phyloP scores from a whole-genome alignment of 805 yeast species.

The Ogataea methanolica region DNA sequence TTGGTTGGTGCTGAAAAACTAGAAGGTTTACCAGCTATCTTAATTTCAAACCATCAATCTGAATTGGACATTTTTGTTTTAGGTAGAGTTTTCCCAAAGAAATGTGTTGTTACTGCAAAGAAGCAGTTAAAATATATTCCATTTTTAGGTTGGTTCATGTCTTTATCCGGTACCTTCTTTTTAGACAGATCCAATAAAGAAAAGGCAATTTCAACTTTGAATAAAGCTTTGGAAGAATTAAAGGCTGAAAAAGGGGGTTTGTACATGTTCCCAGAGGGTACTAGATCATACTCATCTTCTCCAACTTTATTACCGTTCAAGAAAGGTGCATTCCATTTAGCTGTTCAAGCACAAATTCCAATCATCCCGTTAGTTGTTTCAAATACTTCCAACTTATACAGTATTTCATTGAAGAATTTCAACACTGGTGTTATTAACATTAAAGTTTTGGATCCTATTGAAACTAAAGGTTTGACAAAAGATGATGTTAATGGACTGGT shows the following conservation, averaged over 20 bases:
- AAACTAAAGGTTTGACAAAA: slow-evolving; percentile 62
- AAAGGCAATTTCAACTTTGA: slow-evolving; percentile 71
- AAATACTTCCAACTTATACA: slow-evolving; percentile 74
- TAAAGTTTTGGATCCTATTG: slow-evolving; percentile 76
- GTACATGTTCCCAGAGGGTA: slow-evolving; percentile 96
- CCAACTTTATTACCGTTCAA: slow-evolving; percentile 82
- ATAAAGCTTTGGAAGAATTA: slow-evolving; percentile 59
- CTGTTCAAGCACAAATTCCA: slow-evolving; percentile 88
- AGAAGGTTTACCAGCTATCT: slow-evolving; percentile 64
- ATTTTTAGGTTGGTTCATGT: slow-evolving; percentile 96
- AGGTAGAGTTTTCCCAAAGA: slow-evolving; percentile 81
- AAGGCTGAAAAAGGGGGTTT: slow-evolving; percentile 64
- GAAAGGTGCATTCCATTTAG: slow-evolving; percentile 97
- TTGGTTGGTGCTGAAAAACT: slow-evolving; percentile 63
- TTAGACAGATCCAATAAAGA: slow-evolving; percentile 76
- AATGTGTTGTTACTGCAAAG: slow-evolving; percentile 91
- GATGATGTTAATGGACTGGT: slow-evolving; percentile 66
- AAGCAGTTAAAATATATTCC: slow-evolving; percentile 80
- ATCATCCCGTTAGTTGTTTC: slow-evolving; percentile 84
- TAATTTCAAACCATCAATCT: slow-evolving; percentile 87
- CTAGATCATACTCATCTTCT: slow-evolving; percentile 71
- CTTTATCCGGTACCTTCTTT: slow-evolving; percentile 84
- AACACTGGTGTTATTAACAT: slow-evolving; percentile 72
- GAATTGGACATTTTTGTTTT: slow-evolving; percentile 78
- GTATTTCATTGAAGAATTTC: slow-evolving; percentile 57